Conservation (phyloP, 805 yeast genomes). For the Wickerhamiella kurtzmanii region DNA sequence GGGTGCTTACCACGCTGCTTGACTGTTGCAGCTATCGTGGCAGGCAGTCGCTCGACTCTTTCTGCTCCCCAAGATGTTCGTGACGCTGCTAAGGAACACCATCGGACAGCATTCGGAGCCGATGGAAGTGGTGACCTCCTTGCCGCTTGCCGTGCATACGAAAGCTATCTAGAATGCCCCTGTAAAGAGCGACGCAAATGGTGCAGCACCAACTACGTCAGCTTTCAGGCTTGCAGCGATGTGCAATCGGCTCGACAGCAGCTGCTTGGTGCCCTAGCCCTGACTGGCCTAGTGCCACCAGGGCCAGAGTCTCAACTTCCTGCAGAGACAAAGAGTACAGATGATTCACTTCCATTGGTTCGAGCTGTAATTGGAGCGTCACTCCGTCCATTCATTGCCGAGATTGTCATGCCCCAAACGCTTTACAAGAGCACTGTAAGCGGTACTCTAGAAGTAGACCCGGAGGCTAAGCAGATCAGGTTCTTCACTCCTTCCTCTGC, state of each 20-base stretch:
- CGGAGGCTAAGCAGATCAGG: slow-evolving; percentile 60
- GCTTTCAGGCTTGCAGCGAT: slow-evolving; percentile 53
- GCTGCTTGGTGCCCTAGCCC: slow-evolving; percentile 54
- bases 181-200: slow-evolving; percentile 15
- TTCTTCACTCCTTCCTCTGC: slow-evolving; percentile 60
- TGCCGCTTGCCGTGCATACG: slow-evolving; percentile 48
- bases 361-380: slow-evolving; percentile 67
- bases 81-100: slow-evolving; percentile 34
- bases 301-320: slow-evolving; percentile 28
- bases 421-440: slow-evolving; percentile 53
- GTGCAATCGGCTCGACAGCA: slow-evolving; percentile 60
- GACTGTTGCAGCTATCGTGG: slow-evolving; percentile 63
- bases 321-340: slow-evolving; percentile 3
- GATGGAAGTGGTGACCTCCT: slow-evolving; percentile 54
- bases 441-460: slow-evolving; percentile 79
- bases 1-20: slow-evolving; percentile 67
- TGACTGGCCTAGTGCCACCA: slow-evolving; percentile 61
- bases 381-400: slow-evolving; percentile 68
- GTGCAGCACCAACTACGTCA: slow-evolving; percentile 47
- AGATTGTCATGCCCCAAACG: slow-evolving; percentile 71
- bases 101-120: slow-evolving; percentile 27
- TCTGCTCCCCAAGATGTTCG: slow-evolving; percentile 44
- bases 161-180: slow-evolving; percentile 32
- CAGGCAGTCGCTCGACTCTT: slow-evolving; percentile 62
- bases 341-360: slow-evolving; percentile 26